Percentiles rank a stretch among this genome's conserved stretches.
These are phyloP conservation scores for Sporothrix brasiliensis DNA, from an alignment of 2,329 filamentous ascomycete species.

Conservation along the genomic window DNA sequence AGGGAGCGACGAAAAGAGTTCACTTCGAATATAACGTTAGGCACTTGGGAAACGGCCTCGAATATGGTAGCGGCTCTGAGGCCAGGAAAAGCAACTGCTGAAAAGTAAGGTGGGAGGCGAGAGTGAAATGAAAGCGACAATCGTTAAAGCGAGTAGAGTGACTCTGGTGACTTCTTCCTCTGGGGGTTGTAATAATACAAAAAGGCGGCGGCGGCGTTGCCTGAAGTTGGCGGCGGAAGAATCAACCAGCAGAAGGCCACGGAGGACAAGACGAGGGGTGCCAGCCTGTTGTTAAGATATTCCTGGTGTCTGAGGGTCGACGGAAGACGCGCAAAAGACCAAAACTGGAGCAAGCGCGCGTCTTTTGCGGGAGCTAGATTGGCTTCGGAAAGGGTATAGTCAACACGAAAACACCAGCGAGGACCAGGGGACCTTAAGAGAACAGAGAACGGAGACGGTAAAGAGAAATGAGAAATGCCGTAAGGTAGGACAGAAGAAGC, in stretches of 20 bases:
- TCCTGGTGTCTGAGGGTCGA: slow-evolving; percentile 35
- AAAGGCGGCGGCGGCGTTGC: slow-evolving; percentile 24
- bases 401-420: slow-evolving; percentile 23
- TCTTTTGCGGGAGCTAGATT: slow-evolving; percentile 37
- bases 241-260: slow-evolving; percentile 31
- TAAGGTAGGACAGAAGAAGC: slow-evolving; percentile 29
- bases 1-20: no score
- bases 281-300: slow-evolving; percentile 35
- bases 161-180: slow-evolving; percentile 16
- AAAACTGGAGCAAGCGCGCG: slow-evolving; percentile 45
- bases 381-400: not conserved
- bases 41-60: not conserved
- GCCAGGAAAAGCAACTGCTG: not conserved
- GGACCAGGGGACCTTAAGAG: not conserved
- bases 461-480: slow-evolving; percentile 19
- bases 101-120: not conserved
- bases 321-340: slow-evolving; percentile 38
- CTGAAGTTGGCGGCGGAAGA: slow-evolving; percentile 24
- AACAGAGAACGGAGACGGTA: slow-evolving; percentile 2
- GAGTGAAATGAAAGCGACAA: slow-evolving; percentile 7
- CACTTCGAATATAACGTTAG: not conserved
- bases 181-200: slow-evolving; percentile 23
- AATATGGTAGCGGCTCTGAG: not conserved
- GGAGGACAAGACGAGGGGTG: slow-evolving; percentile 30
- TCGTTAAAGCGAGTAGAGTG: not conserved